These are phyloP conservation scores for Ogataea glucozyma DNA, from an alignment of 805 yeast genomes.

Conservation along the genomic window DNA sequence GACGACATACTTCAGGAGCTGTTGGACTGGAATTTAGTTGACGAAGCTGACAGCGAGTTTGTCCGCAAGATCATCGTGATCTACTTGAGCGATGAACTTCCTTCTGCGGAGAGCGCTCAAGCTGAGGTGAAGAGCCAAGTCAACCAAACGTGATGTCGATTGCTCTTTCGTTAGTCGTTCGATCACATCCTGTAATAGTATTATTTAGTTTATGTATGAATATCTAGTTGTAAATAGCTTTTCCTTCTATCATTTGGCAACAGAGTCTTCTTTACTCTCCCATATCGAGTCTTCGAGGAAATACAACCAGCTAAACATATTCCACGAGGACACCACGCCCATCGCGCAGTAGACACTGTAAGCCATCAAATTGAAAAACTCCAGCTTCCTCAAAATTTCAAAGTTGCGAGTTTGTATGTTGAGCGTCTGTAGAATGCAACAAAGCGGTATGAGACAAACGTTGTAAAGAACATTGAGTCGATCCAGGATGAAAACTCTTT, in stretches of 20 bases:
- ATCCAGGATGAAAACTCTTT: slow-evolving; percentile 65
- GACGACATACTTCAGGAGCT: slow-evolving; percentile 12
- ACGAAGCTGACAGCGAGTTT: slow-evolving; percentile 1
- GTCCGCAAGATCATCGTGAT: slow-evolving; percentile 2
- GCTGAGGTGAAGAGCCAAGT: neutral
- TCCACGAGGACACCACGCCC: slow-evolving; percentile 86
- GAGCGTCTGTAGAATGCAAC: slow-evolving; percentile 43
- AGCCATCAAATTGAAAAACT: slow-evolving; percentile 77
- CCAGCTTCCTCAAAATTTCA: slow-evolving; percentile 55
- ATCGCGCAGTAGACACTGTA: slow-evolving; percentile 83
- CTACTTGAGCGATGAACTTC: neutral
- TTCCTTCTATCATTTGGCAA: slow-evolving; percentile 1
- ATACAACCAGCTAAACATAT: slow-evolving; percentile 85
- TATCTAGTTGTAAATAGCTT: slow-evolving; percentile 7
- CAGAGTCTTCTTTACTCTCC: slow-evolving; percentile 33
- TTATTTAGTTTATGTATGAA: slow-evolving; percentile 2
- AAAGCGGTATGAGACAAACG: slow-evolving; percentile 65
- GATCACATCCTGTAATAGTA: neutral
- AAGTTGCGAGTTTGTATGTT: slow-evolving; percentile 59
- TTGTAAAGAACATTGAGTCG: slow-evolving; percentile 67
- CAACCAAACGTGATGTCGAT: neutral
- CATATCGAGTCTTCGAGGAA: slow-evolving; percentile 78
- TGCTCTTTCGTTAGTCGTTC: neutral
- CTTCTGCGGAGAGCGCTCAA: neutral
- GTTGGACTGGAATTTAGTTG: slow-evolving; percentile 7